These are phyloP conservation scores for Volutella citrinella DNA, from an alignment of 2,329 filamentous ascomycete species.

Conservation along the genomic window DNA sequence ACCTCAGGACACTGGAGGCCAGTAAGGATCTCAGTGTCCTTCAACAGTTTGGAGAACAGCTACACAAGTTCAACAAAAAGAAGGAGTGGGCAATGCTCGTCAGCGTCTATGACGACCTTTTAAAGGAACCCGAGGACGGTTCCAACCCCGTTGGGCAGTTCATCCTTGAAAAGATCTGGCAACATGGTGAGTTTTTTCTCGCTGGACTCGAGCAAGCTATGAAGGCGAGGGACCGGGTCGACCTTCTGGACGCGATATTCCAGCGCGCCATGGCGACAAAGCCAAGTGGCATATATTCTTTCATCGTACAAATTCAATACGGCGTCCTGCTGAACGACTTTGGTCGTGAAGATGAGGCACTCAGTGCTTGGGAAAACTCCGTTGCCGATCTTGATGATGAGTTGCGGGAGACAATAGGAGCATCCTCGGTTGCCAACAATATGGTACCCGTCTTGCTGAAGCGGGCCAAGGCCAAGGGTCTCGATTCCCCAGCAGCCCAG, in stretches of 20 bases:
- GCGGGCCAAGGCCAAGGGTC: background rate
- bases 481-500: background rate
- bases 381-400: too few relatives aligned
- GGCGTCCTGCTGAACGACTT: too few relatives aligned
- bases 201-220: background rate
- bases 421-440: too few relatives aligned
- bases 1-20: conserved; percentile 3
- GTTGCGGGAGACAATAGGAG: too few relatives aligned
- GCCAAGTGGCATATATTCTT: too few relatives aligned
- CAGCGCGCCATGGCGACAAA: too few relatives aligned
- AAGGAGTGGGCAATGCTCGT: background rate
- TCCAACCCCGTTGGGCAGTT: conserved; percentile 1
- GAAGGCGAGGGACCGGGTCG: background rate
- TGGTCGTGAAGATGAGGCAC: too few relatives aligned
- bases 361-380: too few relatives aligned
- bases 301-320: too few relatives aligned
- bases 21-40: background rate
- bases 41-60: background rate
- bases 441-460: background rate
- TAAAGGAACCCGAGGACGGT: background rate
- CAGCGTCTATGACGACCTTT: conserved; percentile 1
- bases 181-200: background rate
- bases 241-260: conserved; percentile 2
- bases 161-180: background rate
- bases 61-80: background rate